These are phyloP conservation scores for Chenopodium album DNA, from an alignment of 148 eudicot species.

Conservation along the genomic window DNA sequence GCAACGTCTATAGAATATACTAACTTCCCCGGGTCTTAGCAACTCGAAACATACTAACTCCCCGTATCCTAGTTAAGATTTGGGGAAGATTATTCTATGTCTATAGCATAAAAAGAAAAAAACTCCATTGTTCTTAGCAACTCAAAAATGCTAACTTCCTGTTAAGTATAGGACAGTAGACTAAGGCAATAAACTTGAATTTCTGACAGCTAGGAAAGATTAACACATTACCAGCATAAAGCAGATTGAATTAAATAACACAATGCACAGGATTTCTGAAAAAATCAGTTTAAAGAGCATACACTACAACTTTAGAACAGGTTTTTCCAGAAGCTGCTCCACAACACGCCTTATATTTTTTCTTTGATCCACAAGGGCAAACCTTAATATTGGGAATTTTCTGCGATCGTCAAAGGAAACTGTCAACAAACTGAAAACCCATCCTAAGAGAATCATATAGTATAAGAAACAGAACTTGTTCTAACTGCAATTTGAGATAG, in stretches of 20 bases:
- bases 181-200: not conserved
- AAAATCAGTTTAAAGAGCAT: slow-evolving; percentile 30
- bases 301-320: slow-evolving; percentile 44
- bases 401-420: slow-evolving; percentile 33
- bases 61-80: too few species aligned
- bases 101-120: too few species aligned
- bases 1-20: not conserved
- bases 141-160: not conserved
- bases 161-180: not conserved
- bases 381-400: slow-evolving; percentile 74
- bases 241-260: not conserved
- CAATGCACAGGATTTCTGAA: not conserved
- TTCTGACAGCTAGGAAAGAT: not conserved
- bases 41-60: not conserved
- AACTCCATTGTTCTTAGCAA: not conserved
- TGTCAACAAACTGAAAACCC: not conserved
- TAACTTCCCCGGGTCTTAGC: not conserved
- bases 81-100: too few species aligned
- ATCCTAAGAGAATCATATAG: not conserved
- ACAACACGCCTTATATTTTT: slow-evolving; percentile 92
- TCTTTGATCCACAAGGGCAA: slow-evolving; percentile 91
- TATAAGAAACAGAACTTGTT: not conserved
- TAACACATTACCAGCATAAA: not conserved
- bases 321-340: slow-evolving; percentile 65
- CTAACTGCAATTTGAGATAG: not conserved